These are phyloP conservation scores for Xylariaceae sp. DNA, from an alignment of 2,329 filamentous ascomycete genomes.

Conservation along the genomic window DNA sequence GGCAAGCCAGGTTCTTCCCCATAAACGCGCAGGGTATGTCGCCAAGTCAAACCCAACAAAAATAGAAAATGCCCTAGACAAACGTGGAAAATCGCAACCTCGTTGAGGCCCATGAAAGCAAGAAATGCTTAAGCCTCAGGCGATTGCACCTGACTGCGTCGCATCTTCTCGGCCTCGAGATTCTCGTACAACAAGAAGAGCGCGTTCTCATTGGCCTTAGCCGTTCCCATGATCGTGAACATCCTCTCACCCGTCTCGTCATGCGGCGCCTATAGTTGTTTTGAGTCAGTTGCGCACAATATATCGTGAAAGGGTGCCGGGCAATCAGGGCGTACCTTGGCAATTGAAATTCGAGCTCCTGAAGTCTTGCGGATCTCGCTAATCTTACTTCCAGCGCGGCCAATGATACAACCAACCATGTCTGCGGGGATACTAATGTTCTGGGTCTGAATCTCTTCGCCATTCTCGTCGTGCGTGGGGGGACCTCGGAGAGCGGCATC, in stretches of 20 bases:
- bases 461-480: slow-evolving; percentile 89
- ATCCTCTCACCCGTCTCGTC: slow-evolving; percentile 97
- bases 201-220: slow-evolving; percentile 90
- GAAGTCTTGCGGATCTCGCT: slow-evolving; percentile 98
- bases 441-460: slow-evolving; percentile 95
- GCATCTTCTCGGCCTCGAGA: slow-evolving; percentile 98
- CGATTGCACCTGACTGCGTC: slow-evolving; percentile 73
- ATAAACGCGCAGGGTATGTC: slow-evolving; percentile 41
- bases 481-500: slow-evolving; percentile 77
- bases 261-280: slow-evolving; percentile 66
- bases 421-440: slow-evolving; percentile 99
- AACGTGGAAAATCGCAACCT: slow-evolving; percentile 32
- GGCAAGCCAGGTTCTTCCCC: slow-evolving; percentile 58
- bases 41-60: slow-evolving; percentile 48
- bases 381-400: slow-evolving; percentile 91
- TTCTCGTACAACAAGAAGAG: slow-evolving; percentile 98
- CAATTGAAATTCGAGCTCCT: slow-evolving; percentile 94
- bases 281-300: slow-evolving; percentile 14
- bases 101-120: slow-evolving; percentile 21
- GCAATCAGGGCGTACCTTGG: slow-evolving; percentile 58
- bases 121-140: slow-evolving; percentile 41
- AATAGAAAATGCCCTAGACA: slow-evolving; percentile 35
- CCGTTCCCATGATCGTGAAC: slow-evolving; percentile 98
- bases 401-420: slow-evolving; percentile 99
- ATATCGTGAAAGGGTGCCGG: not conserved